A percentile compares a stretch with the other conserved stretches of the same genome.
Evolutionary conservation across 305 asterid species (phyloP).

Genomic region (Withania somnifera): DNA sequence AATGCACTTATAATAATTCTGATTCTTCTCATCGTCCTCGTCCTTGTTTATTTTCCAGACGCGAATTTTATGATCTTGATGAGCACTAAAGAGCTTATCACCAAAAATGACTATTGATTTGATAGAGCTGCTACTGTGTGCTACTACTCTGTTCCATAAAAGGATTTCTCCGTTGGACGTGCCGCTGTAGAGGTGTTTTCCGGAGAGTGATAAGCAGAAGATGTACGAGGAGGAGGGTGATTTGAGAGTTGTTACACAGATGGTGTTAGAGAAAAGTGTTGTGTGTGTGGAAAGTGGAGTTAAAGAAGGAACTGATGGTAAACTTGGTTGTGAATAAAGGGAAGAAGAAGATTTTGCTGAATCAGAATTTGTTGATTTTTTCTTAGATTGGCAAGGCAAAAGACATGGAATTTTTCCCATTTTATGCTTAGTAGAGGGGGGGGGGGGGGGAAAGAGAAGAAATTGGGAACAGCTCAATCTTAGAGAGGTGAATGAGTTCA

Average conservation of each 20-base stretch:
- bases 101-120: conserved; percentile 36
- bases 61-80: conserved; percentile 72
- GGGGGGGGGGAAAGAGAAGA: neutral
- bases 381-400: conserved; percentile 16
- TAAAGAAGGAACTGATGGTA: conserved; percentile 63
- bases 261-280: conserved; percentile 9
- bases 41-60: conserved; percentile 70
- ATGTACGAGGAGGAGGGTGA: too few relatives aligned
- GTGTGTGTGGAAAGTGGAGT: conserved; percentile 15
- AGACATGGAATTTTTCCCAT: conserved; percentile 32
- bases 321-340: conserved; percentile 50
- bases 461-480: neutral
- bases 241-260: conserved; percentile 39
- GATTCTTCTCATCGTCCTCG: conserved; percentile 2
- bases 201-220: conserved; percentile 44
- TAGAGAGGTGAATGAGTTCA: neutral
- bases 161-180: conserved; percentile 56
- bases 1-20: conserved; percentile 39
- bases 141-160: conserved; percentile 25
- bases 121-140: conserved; percentile 29
- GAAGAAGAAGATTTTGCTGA: conserved; percentile 20
- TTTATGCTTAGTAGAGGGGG: neutral
- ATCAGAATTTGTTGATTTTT: conserved; percentile 19
- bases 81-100: conserved; percentile 54
- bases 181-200: conserved; percentile 48